Percentiles rank a stretch among this genome's conserved stretches.
Evolutionary conservation across 306 rosid genomes (phyloP).

Genomic region (Leucaena leucocephala): DNA sequence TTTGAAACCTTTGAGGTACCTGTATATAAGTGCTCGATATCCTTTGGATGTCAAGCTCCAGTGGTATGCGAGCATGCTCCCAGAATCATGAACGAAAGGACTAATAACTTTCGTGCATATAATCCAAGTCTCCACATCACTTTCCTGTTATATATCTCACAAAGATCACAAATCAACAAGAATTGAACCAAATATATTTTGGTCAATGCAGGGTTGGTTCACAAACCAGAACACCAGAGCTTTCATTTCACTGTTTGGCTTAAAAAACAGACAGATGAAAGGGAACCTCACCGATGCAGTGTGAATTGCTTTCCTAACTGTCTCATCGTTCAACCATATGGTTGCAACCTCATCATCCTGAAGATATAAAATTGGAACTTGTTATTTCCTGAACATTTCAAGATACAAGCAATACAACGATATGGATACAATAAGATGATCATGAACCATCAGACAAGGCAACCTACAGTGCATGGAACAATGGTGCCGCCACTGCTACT

Average conservation of each 20-base stretch:
- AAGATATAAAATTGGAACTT: slow-evolving; percentile 25
- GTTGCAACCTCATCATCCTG: slow-evolving; percentile 73
- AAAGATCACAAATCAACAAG: slow-evolving; percentile 3
- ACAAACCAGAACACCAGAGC: not conserved
- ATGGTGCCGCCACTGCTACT: slow-evolving; percentile 23
- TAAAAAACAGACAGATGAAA: too few relatives aligned
- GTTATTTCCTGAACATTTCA: slow-evolving; percentile 17
- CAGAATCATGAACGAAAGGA: slow-evolving; percentile 61
- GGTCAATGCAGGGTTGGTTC: not conserved
- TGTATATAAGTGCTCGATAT: slow-evolving; percentile 80
- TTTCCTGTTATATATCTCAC: slow-evolving; percentile 41
- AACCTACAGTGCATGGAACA: slow-evolving; percentile 87
- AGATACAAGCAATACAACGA: not conserved
- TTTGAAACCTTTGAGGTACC: slow-evolving; percentile 41
- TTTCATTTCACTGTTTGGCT: not conserved
- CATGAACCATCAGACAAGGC: slow-evolving; percentile 22
- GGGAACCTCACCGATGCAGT: slow-evolving; percentile 55
- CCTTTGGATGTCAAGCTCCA: slow-evolving; percentile 75
- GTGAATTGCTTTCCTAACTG: slow-evolving; percentile 79
- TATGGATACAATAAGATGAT: slow-evolving; percentile 7
- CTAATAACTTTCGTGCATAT: slow-evolving; percentile 53
- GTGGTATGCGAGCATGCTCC: slow-evolving; percentile 90
- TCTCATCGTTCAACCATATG: slow-evolving; percentile 73
- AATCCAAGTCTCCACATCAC: slow-evolving; percentile 56
- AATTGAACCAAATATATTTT: not conserved